Evolutionary conservation across 257 asterid species (phyloP).

Genomic region (Thymus quinquecostatus): DNA sequence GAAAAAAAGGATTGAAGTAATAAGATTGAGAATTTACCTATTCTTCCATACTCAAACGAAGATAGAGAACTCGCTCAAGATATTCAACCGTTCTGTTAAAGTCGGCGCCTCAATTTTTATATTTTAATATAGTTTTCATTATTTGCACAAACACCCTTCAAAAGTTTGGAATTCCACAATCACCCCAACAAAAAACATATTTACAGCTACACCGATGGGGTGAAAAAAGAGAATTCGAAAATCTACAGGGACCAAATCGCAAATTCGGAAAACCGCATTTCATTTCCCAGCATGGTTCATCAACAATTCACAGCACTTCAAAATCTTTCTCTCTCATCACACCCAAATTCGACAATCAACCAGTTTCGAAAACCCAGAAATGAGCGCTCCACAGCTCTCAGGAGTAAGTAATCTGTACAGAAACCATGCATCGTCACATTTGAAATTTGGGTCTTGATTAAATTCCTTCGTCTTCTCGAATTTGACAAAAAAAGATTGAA

Average conservation of each 20-base stretch:
- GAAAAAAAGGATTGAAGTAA: not conserved
- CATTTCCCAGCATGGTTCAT: conserved; percentile 15
- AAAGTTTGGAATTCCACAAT: not conserved
- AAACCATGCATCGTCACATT: conserved; percentile 33
- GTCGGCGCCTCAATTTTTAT: conserved; percentile 26
- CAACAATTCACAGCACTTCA: conserved; percentile 9
- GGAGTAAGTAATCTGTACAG: conserved; percentile 38
- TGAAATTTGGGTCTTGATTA: conserved; percentile 10
- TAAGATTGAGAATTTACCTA: conserved; percentile 20
- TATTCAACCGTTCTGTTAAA: conserved; percentile 1
- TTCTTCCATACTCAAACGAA: conserved; percentile 1
- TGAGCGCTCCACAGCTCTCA: conserved; percentile 57
- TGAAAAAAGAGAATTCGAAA: not conserved
- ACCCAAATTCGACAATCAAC: conserved; percentile 20
- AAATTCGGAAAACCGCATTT: conserved; percentile 9
- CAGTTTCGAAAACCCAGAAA: conserved; percentile 11
- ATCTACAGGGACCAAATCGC: conserved; percentile 30
- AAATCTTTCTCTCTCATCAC: conserved; percentile 14
- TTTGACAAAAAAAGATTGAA: not conserved
- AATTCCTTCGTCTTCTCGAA: not conserved
- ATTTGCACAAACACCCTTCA: conserved; percentile 29
- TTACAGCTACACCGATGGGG: not conserved
- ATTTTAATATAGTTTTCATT: not conserved
- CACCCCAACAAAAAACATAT: not conserved
- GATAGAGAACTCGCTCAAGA: not conserved